A percentile compares a stretch with the other conserved stretches of the same genome.
Evolutionary conservation across 1,139 yeast genomes (phyloP).

Genomic region (Blastobotrys ciferrii): DNA sequence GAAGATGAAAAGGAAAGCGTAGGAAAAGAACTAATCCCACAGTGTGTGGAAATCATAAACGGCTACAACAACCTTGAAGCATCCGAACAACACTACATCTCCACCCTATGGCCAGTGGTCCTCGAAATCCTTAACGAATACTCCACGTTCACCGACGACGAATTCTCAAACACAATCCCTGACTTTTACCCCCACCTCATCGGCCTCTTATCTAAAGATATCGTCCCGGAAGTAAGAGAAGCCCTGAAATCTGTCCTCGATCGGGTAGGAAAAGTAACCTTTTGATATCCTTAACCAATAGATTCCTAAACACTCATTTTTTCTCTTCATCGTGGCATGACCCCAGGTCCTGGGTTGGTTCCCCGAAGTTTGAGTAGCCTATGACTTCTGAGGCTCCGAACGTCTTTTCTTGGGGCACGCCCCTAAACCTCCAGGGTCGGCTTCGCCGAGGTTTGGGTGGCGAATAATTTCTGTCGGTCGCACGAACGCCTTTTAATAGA

Average conservation of each 20-base stretch:
- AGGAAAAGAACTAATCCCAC: constrained; percentile 58
- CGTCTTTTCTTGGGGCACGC: too few species aligned
- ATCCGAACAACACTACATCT: constrained; percentile 71
- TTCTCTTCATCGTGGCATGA: background rate
- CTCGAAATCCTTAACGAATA: constrained; percentile 83
- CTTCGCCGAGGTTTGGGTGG: too few species aligned
- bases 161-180: constrained; percentile 64
- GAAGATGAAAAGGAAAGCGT: constrained; percentile 37
- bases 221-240: constrained; percentile 65
- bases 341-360: too few species aligned
- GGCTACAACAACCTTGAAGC: constrained; percentile 70
- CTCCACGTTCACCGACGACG: constrained; percentile 70
- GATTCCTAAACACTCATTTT: background rate
- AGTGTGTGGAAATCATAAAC: constrained; percentile 67
- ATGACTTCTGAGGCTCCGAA: too few species aligned
- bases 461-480: too few species aligned
- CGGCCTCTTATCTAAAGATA: constrained; percentile 62
- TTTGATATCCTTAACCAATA: constrained; percentile 4
- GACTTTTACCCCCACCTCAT: constrained; percentile 67
- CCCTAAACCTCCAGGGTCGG: too few species aligned
- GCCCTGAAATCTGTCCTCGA: constrained; percentile 65
- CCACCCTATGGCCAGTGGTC: constrained; percentile 90
- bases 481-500: too few species aligned
- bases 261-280: constrained; percentile 58
- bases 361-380: too few species aligned